These are phyloP conservation scores for Dictyostelium intermedium DNA, from an alignment of 78 protist species.

Conservation along the genomic window DNA sequence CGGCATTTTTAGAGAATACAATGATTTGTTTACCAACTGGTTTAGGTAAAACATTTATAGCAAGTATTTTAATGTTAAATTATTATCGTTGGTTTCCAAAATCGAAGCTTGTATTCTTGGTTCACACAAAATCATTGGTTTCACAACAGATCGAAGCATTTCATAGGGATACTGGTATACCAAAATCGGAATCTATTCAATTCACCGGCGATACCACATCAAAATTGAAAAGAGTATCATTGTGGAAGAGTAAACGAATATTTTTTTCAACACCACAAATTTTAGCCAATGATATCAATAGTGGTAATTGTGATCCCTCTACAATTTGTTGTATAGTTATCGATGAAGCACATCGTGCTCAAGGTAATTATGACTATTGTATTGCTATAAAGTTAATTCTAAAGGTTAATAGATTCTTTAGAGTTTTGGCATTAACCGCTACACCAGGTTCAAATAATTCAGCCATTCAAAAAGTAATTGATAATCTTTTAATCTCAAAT, in stretches of 20 bases:
- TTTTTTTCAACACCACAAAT: slow-evolving; percentile 95
- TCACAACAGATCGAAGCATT: slow-evolving; percentile 94
- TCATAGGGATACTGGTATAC: slow-evolving; percentile 59
- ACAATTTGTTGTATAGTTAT: slow-evolving; percentile 74
- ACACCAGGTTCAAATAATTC: slow-evolving; percentile 94
- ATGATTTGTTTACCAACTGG: slow-evolving; percentile 97
- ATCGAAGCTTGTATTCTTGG: slow-evolving; percentile 94
- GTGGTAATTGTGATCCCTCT: slow-evolving; percentile 49
- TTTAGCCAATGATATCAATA: slow-evolving; percentile 79
- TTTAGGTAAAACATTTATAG: slow-evolving; percentile 98
- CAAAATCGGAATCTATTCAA: neutral
- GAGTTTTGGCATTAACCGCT: slow-evolving; percentile 96
- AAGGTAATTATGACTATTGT: slow-evolving; percentile 88
- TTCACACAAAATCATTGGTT: slow-evolving; percentile 96
- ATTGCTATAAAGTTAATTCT: slow-evolving; percentile 31
- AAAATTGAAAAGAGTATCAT: neutral
- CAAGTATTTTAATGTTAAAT: slow-evolving; percentile 95
- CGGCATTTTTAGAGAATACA: slow-evolving; percentile 84
- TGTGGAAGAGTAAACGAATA: slow-evolving; percentile 85
- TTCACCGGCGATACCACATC: slow-evolving; percentile 81
- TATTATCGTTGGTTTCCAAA: slow-evolving; percentile 95
- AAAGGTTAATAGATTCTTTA: slow-evolving; percentile 34
- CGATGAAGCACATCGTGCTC: slow-evolving; percentile 95
- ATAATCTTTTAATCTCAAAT: slow-evolving; percentile 81
- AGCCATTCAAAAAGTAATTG: slow-evolving; percentile 81